Base-by-base conservation (phyloP, 2,329 filamentous ascomycete species). In the Drechslerella stenobrocha region DNA sequence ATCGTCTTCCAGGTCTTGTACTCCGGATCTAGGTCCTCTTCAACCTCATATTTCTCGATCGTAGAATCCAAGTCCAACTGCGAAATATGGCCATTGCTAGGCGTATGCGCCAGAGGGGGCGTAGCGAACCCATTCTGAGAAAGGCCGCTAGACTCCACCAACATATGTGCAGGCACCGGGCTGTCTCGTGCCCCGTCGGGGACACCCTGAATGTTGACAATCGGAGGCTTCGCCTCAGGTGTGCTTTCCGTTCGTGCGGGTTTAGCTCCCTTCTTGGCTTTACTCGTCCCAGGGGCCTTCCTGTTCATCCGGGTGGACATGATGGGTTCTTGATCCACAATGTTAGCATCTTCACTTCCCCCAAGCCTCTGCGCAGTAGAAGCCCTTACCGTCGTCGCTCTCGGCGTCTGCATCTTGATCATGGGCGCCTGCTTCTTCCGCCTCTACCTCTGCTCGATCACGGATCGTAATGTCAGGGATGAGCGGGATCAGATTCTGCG, bases 1-100 rank as follows among this genome's bases (percentile, higher is more conserved):
- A 96, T 90, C 77, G 97, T 92, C 78, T 97, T 98, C 93, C 95
- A 98, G 32, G 93, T 88, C 76, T 95, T 95, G 78, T 93, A 96
- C 75, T 96, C 92, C 1, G 83, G 79, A 69, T 73, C 72, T 32
- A 70, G 91, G 72, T 97, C 91, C 72, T 95, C 85, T 71, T 90
- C 90, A 9, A 83, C 82, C 72, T 95, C 89, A 72, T 95, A 88
- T 24, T 67, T 67, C n/a, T 67, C 63, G 8, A 60, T 52, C 11
- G 80, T 82, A 26, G 83, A 87, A 74, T 97, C 93, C 30, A 93
- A 84, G 61, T 98, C 93, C 83, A 95, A 93, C 23, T 73, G 72
- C 5, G 71, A 71, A n/a, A 73, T 72, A 26, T 71, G 61, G 42
- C 71, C 69, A 40, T 72, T 73, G 23, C 22, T 96, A 90, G 30